A percentile compares a stretch with the other conserved stretches of the same genome.
These are phyloP conservation scores for Chionographis japonica DNA, from an alignment of 106 monocot genomes.

Conservation along the genomic window DNA sequence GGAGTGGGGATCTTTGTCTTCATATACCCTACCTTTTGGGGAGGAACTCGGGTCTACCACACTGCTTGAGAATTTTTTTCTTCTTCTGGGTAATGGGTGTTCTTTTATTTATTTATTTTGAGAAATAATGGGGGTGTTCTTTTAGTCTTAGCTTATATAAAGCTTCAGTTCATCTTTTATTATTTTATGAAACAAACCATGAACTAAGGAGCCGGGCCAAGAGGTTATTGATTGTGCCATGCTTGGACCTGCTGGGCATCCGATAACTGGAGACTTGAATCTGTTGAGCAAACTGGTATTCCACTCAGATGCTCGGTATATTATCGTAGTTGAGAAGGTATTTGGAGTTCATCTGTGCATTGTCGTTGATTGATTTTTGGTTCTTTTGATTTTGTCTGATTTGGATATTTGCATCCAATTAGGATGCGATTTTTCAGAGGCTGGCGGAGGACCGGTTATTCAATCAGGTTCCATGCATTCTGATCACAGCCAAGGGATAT, in stretches of 20 bases:
- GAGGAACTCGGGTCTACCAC: no score
- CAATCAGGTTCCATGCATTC: slow-evolving; percentile 74
- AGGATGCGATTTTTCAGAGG: slow-evolving; percentile 99
- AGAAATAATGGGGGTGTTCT: no score
- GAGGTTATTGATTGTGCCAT: slow-evolving; percentile 61
- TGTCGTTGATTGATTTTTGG: neutral
- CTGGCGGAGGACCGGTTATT: slow-evolving; percentile 81
- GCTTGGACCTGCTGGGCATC: slow-evolving; percentile 76
- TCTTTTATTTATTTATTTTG: no score
- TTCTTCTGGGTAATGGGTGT: no score
- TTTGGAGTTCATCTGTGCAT: neutral
- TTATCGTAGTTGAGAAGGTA: slow-evolving; percentile 95
- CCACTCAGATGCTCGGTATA: slow-evolving; percentile 84
- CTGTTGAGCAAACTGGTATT: slow-evolving; percentile 50
- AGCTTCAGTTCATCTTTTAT: neutral
- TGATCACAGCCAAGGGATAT: slow-evolving; percentile 95
- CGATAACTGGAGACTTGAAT: slow-evolving; percentile 81
- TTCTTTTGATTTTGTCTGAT: slow-evolving; percentile 10
- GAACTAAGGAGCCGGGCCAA: slow-evolving; percentile 47
- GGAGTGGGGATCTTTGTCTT: no score
- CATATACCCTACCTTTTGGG: no score
- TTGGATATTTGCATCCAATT: slow-evolving; percentile 6
- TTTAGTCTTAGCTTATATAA: no score
- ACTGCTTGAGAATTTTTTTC: no score
- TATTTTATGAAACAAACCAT: neutral